These are phyloP conservation scores for Arthrobotrys pseudoclavata DNA, from an alignment of 2,329 filamentous ascomycete genomes.

Conservation along the genomic window DNA sequence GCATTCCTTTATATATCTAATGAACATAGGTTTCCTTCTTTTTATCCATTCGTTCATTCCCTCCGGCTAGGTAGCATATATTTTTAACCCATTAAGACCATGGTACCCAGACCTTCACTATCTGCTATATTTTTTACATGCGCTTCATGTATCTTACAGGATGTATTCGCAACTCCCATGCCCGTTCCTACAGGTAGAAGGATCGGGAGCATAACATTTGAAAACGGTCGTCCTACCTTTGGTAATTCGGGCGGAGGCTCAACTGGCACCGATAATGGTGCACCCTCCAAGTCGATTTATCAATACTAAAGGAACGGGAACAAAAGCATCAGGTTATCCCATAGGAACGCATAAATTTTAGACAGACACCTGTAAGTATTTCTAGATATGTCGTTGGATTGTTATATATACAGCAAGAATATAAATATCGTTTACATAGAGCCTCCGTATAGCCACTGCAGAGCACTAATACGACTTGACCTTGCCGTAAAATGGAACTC, in stretches of 20 bases:
- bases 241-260: neutral
- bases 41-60: neutral
- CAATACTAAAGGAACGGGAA: conserved; percentile 3
- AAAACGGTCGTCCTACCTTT: conserved; percentile 24
- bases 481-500: conserved; percentile 86
- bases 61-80: neutral
- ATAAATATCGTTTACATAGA: conserved; percentile 45
- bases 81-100: neutral
- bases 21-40: neutral
- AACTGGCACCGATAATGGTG: neutral
- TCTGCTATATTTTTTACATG: neutral
- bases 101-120: neutral
- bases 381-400: neutral
- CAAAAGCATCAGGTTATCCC: conserved; percentile 10
- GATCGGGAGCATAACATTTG: conserved; percentile 21
- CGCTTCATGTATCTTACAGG: conserved; percentile 17
- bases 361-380: neutral
- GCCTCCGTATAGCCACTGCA: too few relatives aligned
- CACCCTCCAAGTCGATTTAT: conserved; percentile 18
- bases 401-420: conserved; percentile 38
- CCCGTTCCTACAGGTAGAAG: conserved; percentile 30
- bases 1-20: neutral
- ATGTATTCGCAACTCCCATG: conserved; percentile 17
- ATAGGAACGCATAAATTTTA: neutral
- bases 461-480: conserved; percentile 64